Evolutionary conservation across 2,329 filamentous ascomycete species (phyloP).

Genomic region (Pyricularia sp.): DNA sequence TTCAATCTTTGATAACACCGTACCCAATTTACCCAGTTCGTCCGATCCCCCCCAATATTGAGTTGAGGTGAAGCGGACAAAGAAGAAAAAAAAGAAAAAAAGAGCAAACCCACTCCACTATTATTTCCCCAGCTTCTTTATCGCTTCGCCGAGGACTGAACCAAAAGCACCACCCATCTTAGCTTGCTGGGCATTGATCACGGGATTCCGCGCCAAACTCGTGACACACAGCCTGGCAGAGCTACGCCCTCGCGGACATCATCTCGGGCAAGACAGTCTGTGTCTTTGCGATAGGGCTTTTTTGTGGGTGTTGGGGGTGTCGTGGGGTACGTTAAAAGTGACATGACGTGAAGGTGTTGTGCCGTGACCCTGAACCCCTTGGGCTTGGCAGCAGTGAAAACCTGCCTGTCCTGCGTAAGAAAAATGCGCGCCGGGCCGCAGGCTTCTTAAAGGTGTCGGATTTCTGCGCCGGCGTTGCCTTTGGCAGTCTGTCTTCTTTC

Average conservation of each 20-base stretch:
- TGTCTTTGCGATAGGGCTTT: not conserved
- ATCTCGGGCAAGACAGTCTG: not conserved
- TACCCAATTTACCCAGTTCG: not conserved
- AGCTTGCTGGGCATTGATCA: not conserved
- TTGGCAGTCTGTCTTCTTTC: not conserved
- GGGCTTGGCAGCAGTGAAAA: not conserved
- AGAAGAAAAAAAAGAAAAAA: not conserved
- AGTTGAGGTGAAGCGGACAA: not conserved
- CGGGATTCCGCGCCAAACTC: slow-evolving; percentile 6
- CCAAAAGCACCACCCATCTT: not conserved
- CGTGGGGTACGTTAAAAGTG: not conserved
- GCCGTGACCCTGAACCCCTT: not conserved
- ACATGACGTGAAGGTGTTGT: not conserved
- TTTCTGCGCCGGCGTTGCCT: not conserved
- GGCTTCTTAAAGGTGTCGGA: not conserved
- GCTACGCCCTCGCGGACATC: not conserved
- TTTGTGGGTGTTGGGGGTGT: not conserved
- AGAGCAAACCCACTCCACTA: not conserved
- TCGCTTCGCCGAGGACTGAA: not conserved
- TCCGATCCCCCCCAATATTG: not conserved
- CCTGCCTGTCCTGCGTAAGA: not conserved
- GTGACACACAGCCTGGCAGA: not conserved
- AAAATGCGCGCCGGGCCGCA: not conserved
- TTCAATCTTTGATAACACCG: not conserved
- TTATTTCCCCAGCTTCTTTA: not conserved